These are phyloP conservation scores for Silybum marianum DNA, from an alignment of 129 eudicot genomes.

Conservation along the genomic window DNA sequence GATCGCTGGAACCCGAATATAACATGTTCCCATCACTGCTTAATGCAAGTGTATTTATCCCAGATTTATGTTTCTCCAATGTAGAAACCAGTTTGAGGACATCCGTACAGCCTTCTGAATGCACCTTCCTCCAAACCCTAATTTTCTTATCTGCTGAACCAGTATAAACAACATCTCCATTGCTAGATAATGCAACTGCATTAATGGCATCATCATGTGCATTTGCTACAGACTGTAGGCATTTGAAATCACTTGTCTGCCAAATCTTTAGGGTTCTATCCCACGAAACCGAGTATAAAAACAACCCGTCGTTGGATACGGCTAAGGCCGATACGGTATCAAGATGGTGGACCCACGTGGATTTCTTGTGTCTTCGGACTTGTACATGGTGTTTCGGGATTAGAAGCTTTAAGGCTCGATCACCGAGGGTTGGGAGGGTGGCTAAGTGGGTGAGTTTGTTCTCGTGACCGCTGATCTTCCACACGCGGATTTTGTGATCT, in stretches of 20 bases:
- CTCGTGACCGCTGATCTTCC: slow-evolving; percentile 44
- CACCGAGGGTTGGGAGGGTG: slow-evolving; percentile 67
- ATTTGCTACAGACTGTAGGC: slow-evolving; percentile 53
- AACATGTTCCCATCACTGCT: slow-evolving; percentile 47
- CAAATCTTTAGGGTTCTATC: slow-evolving; percentile 67
- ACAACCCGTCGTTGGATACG: slow-evolving; percentile 45
- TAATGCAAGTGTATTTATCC: slow-evolving; percentile 60
- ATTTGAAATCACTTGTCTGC: slow-evolving; percentile 60
- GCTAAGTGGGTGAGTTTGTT: slow-evolving; percentile 49
- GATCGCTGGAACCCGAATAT: slow-evolving; percentile 67
- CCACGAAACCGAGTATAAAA: slow-evolving; percentile 73
- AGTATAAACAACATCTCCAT: slow-evolving; percentile 58
- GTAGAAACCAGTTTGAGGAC: slow-evolving; percentile 44
- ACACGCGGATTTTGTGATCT: slow-evolving; percentile 67
- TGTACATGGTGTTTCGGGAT: slow-evolving; percentile 57
- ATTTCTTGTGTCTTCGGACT: slow-evolving; percentile 54
- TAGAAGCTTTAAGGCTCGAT: slow-evolving; percentile 46
- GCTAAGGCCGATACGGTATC: slow-evolving; percentile 69
- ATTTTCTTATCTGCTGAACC: slow-evolving; percentile 62
- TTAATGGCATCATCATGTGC: slow-evolving; percentile 82
- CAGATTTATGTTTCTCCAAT: slow-evolving; percentile 56
- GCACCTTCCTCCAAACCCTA: slow-evolving; percentile 57
- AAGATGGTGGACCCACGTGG: slow-evolving; percentile 69
- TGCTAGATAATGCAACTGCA: slow-evolving; percentile 43
- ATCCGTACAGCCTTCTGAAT: background rate